Evolutionary conservation across 164 flowering plant species (phyloP), one percentile per base, ranked within the genome.

Genomic region (Chimonanthus salicifolius): DNA sequence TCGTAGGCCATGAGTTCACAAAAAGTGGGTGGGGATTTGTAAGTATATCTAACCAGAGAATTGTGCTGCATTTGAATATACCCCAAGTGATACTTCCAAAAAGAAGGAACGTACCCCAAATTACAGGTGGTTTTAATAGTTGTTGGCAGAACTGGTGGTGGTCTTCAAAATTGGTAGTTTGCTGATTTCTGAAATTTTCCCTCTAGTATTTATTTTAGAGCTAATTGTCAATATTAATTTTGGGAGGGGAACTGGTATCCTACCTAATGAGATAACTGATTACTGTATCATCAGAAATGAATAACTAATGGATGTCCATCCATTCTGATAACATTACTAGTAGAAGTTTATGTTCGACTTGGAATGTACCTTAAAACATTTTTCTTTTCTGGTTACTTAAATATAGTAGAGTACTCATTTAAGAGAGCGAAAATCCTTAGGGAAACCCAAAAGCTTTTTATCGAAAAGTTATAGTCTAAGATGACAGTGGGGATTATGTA

Each of bases 11-110:
- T 70, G 86, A 81, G 54, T 85, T 86, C 76, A 88, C 89, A 49
- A 85, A 79, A 76, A 80, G 77, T 64, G 91, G 89, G 2, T 88
- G 91, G 91, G 91, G 91, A 67, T 88, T 86, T 78, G 91, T 88
- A 84, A 87, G 91, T 86, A 76, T 76, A 21, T 44, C 20, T 20
- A 64, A 7, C 7, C 51, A 21, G 48, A 46, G 47, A 15, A 63
- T 9, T 11, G 64, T 54, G 60, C 4, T 54, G 60, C 60, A 54
- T 54, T 54, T 54, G 60, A 8, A 13, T 54, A n/a, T 54, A 54
- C 16, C 5, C 16, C 60, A 54, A n/a, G 33, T 33, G 33, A 33
- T 33, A 33, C 33, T 33, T 33, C 33, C 33, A 33, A 33, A 33
- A 33, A 33, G 0, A 33, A 33, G 33, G 33, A 33, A 21, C 1